These are phyloP conservation scores for Sporodiniella umbellata DNA, from an alignment of 371 early-diverging fungal genomes.

Conservation along the genomic window DNA sequence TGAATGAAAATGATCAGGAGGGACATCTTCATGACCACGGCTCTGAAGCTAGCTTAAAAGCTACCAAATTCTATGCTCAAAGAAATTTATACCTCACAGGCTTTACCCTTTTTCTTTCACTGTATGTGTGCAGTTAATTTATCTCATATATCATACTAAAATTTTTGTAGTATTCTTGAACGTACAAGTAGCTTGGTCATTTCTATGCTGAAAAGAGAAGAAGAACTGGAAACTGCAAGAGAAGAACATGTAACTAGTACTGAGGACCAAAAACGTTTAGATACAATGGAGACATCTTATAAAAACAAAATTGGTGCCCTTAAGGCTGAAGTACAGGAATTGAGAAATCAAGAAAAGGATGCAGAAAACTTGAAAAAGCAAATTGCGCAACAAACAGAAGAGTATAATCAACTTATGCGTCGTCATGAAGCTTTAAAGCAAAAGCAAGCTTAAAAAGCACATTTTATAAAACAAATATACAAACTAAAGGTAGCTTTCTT, in stretches of 20 bases:
- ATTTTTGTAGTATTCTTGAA: slow-evolving; percentile 58
- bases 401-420: slow-evolving; percentile 78
- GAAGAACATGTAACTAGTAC: slow-evolving; percentile 33
- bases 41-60: slow-evolving; percentile 60
- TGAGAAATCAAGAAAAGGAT: slow-evolving; percentile 56
- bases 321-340: slow-evolving; percentile 45
- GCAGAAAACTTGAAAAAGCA: slow-evolving; percentile 78
- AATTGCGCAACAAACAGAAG: slow-evolving; percentile 62
- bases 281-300: slow-evolving; percentile 31
- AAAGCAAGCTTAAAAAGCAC: not conserved
- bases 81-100: slow-evolving; percentile 89
- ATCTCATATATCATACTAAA: no score
- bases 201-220: slow-evolving; percentile 67
- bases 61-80: slow-evolving; percentile 84
- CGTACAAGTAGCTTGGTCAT: slow-evolving; percentile 73
- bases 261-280: slow-evolving; percentile 27
- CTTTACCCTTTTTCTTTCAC: slow-evolving; percentile 82
- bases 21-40: slow-evolving; percentile 40
- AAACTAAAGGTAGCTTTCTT: not conserved
- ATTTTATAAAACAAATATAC: not conserved
- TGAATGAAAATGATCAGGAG: slow-evolving; percentile 38
- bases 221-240: slow-evolving; percentile 56
- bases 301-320: slow-evolving; percentile 29
- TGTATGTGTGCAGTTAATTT: slow-evolving; percentile 29
- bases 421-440: slow-evolving; percentile 28